Evolutionary conservation across 257 asterid genomes (phyloP).

Genomic region (Paraleonurus japonicus): DNA sequence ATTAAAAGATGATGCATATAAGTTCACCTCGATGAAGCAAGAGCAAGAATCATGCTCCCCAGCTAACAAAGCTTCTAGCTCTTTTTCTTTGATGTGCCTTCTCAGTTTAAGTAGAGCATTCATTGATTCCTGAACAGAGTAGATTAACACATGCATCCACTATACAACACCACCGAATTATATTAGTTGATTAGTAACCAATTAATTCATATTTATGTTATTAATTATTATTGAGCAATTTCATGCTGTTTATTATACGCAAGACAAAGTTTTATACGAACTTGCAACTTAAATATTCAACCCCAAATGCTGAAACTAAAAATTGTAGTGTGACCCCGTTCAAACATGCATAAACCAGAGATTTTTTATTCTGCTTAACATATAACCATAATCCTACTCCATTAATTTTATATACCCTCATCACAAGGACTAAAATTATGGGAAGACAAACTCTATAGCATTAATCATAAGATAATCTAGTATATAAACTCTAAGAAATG

Average conservation of each 20-base stretch:
- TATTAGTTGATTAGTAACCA: not conserved
- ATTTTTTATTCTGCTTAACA: not conserved
- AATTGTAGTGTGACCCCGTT: not conserved
- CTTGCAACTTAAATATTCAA: not conserved
- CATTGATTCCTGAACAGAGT: constrained; percentile 60
- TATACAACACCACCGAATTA: not conserved
- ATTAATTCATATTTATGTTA: not conserved
- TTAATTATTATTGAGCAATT: not conserved
- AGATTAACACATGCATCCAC: constrained; percentile 8
- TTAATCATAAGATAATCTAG: not conserved
- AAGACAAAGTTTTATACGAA: not conserved
- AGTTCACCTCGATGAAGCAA: constrained; percentile 85
- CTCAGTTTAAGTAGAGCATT: constrained; percentile 65
- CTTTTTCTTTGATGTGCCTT: constrained; percentile 70
- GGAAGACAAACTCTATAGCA: constrained; percentile 4
- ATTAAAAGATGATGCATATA: not conserved
- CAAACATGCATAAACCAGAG: constrained; percentile 12
- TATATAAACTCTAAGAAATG: constrained; percentile 1
- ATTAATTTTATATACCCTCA: not conserved
- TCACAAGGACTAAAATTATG: not conserved
- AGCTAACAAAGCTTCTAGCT: constrained; percentile 83
- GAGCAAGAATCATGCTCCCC: constrained; percentile 88
- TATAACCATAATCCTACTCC: not conserved
- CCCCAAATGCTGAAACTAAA: not conserved
- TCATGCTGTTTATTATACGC: not conserved